A percentile compares a stretch with the other conserved stretches of the same genome.
Evolutionary conservation across 768 basidiomycete genomes (phyloP).

Genomic region (Leccinum boreale): DNA sequence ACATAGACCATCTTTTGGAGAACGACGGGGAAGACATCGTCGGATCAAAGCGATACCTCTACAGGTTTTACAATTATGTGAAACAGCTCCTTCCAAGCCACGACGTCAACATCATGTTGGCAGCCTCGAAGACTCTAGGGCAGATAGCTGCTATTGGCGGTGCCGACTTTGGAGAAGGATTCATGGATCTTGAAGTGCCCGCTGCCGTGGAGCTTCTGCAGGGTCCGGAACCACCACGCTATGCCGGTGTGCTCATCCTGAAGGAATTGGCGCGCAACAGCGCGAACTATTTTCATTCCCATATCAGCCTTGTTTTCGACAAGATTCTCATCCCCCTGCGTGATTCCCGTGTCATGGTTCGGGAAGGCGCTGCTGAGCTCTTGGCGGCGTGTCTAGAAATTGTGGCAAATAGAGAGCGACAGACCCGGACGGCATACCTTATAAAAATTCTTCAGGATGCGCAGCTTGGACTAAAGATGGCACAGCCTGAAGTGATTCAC

Average conservation of each 20-base stretch:
- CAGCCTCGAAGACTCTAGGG: conserved; percentile 89
- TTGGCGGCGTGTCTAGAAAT: conserved; percentile 93
- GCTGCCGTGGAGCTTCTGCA: conserved; percentile 79
- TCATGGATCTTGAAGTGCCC: conserved; percentile 88
- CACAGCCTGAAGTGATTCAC: conserved; percentile 85
- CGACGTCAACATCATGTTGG: conserved; percentile 92
- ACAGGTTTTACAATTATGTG: conserved; percentile 90
- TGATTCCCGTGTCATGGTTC: conserved; percentile 84
- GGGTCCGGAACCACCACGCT: conserved; percentile 75
- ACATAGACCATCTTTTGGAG: conserved; percentile 67
- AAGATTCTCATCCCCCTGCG: conserved; percentile 89
- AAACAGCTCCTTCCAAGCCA: conserved; percentile 87
- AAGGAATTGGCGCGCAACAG: conserved; percentile 92
- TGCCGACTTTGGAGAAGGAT: conserved; percentile 78
- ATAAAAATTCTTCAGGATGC: conserved; percentile 87
- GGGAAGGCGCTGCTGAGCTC: conserved; percentile 91
- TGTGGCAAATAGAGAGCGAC: conserved; percentile 69
- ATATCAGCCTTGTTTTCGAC: conserved; percentile 85
- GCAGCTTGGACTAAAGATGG: conserved; percentile 73
- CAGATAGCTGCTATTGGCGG: conserved; percentile 84
- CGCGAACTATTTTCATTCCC: conserved; percentile 81
- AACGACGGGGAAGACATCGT: conserved; percentile 77
- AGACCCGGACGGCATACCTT: conserved; percentile 62
- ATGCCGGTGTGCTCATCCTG: conserved; percentile 90
- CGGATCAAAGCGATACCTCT: conserved; percentile 76